Evolutionary conservation across 257 asterid species (phyloP), one percentile per base, ranked within the genome.

Genomic region (Solanum raphanifolium): DNA sequence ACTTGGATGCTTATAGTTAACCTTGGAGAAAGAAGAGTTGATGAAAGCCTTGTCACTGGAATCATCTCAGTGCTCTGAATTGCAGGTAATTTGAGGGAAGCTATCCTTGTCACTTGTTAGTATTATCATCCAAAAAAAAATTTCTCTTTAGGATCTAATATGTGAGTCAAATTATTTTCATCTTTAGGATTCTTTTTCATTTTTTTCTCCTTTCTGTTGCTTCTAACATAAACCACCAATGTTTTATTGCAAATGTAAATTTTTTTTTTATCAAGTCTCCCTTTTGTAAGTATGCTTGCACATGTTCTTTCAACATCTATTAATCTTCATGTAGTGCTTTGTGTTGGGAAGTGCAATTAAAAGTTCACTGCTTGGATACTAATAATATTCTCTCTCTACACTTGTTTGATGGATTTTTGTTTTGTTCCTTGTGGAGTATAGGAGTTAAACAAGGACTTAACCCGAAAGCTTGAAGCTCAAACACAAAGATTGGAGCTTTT

Each of bases 401-500:
- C 39, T 32, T 60, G 86, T 25, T 62, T 58, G 86, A 11, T 87
- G 65, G 31, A 25, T 27, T 73, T 86, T 73, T 32, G 32, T 62
- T 78, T 81, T 83, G 89, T 85, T 86, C 86, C 89, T 84, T 83
- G 84, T 68, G 86, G 88, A 75, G 83, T 89, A 74, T 86, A 97
- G 99, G 98, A 95, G 89, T 87, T 93, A 89, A 97, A 97, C 92
- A 93, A 91, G 92, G 99, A 97, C 87, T 90, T 97, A 86, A 91
- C 94, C 43, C 91, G 94, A 88, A 97, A 96, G 92, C 98, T 96
- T 92, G 99, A 94, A 93, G 90, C 90, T 91, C 99, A 97, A 91
- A 97, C 99, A 79, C 99, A 97, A 89, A 96, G 96, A 91, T 92
- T 96, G 90, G 99, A 97, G 90, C 96, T 97, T 85, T 91, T 96